Evolutionary conservation across 441 rosid genomes (phyloP).

Genomic region (Rhodomyrtus psidioides): DNA sequence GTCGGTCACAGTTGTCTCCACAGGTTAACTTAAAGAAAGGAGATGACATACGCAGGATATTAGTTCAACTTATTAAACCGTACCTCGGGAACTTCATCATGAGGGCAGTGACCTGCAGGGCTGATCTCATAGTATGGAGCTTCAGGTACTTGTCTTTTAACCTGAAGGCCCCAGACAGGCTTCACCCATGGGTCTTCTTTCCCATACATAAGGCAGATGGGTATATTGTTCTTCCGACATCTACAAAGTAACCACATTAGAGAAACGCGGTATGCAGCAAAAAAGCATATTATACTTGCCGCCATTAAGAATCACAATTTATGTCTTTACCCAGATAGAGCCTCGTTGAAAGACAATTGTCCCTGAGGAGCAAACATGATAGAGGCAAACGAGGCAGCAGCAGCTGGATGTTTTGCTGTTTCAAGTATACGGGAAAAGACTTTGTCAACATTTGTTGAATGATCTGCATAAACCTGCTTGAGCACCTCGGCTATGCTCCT

Average conservation of each 20-base stretch:
- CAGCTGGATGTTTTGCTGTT: slow-evolving; percentile 83
- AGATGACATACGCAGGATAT: background rate
- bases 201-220: slow-evolving; percentile 82
- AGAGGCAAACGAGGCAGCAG: slow-evolving; percentile 91
- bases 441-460: slow-evolving; percentile 67
- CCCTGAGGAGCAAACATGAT: slow-evolving; percentile 92
- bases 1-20: background rate
- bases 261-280: background rate
- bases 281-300: background rate
- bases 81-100: slow-evolving; percentile 99
- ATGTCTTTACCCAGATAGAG: slow-evolving; percentile 42
- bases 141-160: slow-evolving; percentile 63
- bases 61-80: background rate
- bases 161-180: slow-evolving; percentile 82
- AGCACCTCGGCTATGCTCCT: slow-evolving; percentile 72
- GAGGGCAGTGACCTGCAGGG: slow-evolving; percentile 99
- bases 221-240: slow-evolving; percentile 46
- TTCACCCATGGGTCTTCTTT: slow-evolving; percentile 95
- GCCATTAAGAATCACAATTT: background rate
- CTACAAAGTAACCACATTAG: slow-evolving; percentile 21
- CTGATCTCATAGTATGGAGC: slow-evolving; percentile 89
- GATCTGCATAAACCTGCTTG: slow-evolving; percentile 84
- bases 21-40: background rate
- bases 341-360: slow-evolving; percentile 57
- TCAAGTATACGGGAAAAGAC: slow-evolving; percentile 69